phyloP scores from a whole-genome alignment of 305 asterid species.

The Withania somnifera region DNA sequence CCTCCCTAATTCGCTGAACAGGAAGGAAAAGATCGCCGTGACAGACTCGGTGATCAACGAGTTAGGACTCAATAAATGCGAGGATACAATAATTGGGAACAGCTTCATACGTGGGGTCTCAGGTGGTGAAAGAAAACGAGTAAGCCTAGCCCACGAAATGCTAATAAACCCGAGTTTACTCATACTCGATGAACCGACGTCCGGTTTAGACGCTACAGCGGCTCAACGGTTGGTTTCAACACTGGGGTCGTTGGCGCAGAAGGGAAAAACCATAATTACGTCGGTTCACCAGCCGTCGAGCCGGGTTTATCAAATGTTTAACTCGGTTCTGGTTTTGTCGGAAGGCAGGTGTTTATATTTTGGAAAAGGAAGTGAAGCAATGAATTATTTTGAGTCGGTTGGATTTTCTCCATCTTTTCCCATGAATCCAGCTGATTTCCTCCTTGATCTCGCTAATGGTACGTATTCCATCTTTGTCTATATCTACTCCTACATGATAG shows the following conservation, averaged over 20 bases:
- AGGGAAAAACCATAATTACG: constrained; percentile 49
- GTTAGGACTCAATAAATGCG: constrained; percentile 55
- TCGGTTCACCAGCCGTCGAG: constrained; percentile 48
- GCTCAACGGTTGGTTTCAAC: constrained; percentile 57
- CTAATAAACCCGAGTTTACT: constrained; percentile 77
- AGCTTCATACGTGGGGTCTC: constrained; percentile 65
- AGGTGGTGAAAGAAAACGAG: constrained; percentile 90
- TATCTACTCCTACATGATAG: neutral
- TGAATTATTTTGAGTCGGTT: constrained; percentile 31
- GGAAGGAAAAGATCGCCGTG: constrained; percentile 29
- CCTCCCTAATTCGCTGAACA: constrained; percentile 32
- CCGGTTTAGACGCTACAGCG: constrained; percentile 86
- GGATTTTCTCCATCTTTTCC: constrained; percentile 38
- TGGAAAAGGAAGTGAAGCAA: constrained; percentile 35
- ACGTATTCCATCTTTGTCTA: constrained; percentile 5
- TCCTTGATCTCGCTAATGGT: constrained; percentile 54
- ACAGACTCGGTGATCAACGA: constrained; percentile 62
- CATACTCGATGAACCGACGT: constrained; percentile 82
- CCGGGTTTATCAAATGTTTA: constrained; percentile 37
- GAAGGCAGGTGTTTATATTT: constrained; percentile 36
- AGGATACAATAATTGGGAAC: constrained; percentile 60
- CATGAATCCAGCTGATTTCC: constrained; percentile 52
- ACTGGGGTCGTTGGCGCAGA: constrained; percentile 48
- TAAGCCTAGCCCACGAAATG: constrained; percentile 88
- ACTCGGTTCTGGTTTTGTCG: constrained; percentile 29